Evolutionary conservation across 2,329 filamentous ascomycete species (phyloP), one percentile per base, ranked within the genome.

Genomic region (Epichloe elymi): DNA sequence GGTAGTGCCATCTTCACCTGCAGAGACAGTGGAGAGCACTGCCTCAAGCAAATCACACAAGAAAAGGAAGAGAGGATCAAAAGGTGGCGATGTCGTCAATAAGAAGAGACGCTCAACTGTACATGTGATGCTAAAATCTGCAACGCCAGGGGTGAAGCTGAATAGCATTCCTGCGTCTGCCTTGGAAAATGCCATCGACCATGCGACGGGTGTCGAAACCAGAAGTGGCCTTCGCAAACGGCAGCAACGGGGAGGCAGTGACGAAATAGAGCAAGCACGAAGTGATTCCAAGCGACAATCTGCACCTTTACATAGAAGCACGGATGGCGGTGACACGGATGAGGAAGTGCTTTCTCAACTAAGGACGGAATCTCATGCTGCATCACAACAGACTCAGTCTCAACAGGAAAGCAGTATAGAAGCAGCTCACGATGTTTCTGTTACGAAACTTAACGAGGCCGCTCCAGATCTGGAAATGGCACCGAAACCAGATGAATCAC

Each of bases 271-370:
- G 19, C 23, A 19, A 10, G 39, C 4, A 3, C 35, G 40, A 19
- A 53, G 49, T 48, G 45, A 51, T 37, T 17, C 10, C 23, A 30
- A 45, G 30, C 33, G 36, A 57, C 62, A 35, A 45, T 45, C 19
- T n/a, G 19, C 20, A 7, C 46, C 19, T 35, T 41, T 3, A 36
- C 48, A 33, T 39, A 23, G 54, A 45, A 55, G 40, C 23, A 53
- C 51, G 36, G 61, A 67, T 46, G 58, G 53, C 12, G 59, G 57
- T 37, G 65, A 71, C 47, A 69, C 67, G 17, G 69, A 71, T 39
- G 68, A 70, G 46, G 69, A 71, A 53, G 53, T 70, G 14, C 58
- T 67, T 56, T 72, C 69, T 20, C 70, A 72, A 52, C 58, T 71
- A 23, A 63, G 67, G 19, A 63, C 60, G 11, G 70, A 72, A 55